Evolutionary conservation across 148 eudicot genomes (phyloP).

Genomic region (Simmondsia chinensis): DNA sequence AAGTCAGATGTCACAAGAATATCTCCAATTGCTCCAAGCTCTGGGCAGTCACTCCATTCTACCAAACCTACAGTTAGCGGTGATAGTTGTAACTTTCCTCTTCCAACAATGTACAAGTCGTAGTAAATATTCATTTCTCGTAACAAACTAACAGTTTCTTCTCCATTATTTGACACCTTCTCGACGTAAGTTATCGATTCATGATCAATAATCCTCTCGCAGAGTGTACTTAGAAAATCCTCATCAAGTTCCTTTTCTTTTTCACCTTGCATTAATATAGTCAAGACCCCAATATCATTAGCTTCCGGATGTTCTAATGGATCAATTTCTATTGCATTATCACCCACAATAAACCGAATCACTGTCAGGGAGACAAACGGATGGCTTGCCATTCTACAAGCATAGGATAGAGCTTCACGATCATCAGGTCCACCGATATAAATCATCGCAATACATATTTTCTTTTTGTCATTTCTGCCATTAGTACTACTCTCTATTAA

Average conservation of each 20-base stretch:
- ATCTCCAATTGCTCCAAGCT: conserved; percentile 39
- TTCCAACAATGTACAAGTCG: conserved; percentile 45
- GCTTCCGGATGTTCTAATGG: neutral
- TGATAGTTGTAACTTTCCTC: conserved; percentile 10
- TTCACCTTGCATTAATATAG: conserved; percentile 12
- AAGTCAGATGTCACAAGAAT: conserved; percentile 35
- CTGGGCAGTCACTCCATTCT: conserved; percentile 36
- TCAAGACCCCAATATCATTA: neutral
- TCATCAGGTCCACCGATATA: conserved; percentile 72
- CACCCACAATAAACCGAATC: conserved; percentile 31
- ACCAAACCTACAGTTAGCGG: conserved; percentile 22
- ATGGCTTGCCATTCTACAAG: conserved; percentile 42
- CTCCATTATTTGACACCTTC: conserved; percentile 28
- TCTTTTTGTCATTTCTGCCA: neutral
- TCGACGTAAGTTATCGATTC: conserved; percentile 20
- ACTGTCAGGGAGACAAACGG: conserved; percentile 27
- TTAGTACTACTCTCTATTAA: neutral
- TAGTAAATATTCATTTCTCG: conserved; percentile 27
- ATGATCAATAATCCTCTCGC: conserved; percentile 1
- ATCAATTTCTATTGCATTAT: conserved; percentile 1
- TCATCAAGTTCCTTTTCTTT: conserved; percentile 34
- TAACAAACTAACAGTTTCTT: conserved; percentile 30
- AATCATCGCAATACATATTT: conserved; percentile 27
- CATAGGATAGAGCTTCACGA: conserved; percentile 61
- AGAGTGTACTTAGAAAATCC: conserved; percentile 21